Base-by-base conservation (phyloP, 1,284 basidiomycete species). In the Malassezia cuniculi region DNA sequence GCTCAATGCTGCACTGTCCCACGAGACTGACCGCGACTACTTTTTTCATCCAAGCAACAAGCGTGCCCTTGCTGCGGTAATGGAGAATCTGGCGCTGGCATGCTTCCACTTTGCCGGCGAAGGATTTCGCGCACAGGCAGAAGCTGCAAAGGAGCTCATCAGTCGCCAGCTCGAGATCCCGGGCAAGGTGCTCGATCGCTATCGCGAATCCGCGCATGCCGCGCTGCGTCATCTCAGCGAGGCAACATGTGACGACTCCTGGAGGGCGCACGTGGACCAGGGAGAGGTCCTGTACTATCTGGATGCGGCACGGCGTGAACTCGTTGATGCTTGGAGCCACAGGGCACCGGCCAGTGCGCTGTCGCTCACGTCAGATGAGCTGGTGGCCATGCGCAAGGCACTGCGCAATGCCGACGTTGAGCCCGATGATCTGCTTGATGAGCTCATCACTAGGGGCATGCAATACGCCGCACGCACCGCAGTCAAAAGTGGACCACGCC, bases 101-200 rank as follows among this genome's bases (percentile, higher is more conserved):
- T 52, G 50, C 24, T 52, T 52, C 30, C 50, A 52, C 29, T 52
- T 47, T 26, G 41, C 41, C 7, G 44, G 43, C 5, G 25, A 19
- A 12, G 42, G 34, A 9, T 26, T 51, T 7, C n/a, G 32, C 10
- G 27, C 31, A 18, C 44, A 51, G 28, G 27, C 38, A 5, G 7
- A 18, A 6, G 14, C 20, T 8, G 49, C 50, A 7, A 20, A 33
- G 9, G 22, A 42, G 14, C 35, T 20, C 5, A 30, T 41, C 11
- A 1, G 14, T n/a, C 17, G 21, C 16, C 42, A 51, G 20, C 25
- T 41, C 7, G 14, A n/a, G 4, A 10, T 6, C 12, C 33, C 48
- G 14, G 14, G 26, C 12, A 17, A 15, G n/a, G 15, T 37, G 10
- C 19, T 29, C 17, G 10, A 27, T 21, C 18, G 14, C 3, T 33